Evolutionary conservation across 345 rosid genomes (phyloP).

Genomic region (Clarkia xantiana): DNA sequence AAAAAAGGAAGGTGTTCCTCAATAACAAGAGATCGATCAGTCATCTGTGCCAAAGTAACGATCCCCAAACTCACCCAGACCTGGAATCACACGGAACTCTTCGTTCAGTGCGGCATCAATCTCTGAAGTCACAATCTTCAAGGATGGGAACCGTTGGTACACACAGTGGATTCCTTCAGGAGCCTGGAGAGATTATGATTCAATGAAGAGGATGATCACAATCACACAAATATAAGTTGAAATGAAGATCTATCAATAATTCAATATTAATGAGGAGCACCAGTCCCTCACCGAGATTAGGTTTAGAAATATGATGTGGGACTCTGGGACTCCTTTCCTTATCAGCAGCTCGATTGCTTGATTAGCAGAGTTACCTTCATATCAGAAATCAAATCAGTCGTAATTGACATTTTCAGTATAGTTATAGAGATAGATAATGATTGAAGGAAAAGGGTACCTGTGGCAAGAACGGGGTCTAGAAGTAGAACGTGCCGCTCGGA

Average conservation of each 20-base stretch:
- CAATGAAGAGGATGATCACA: background rate
- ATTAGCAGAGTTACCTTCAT: constrained; percentile 84
- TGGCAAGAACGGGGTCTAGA: constrained; percentile 89
- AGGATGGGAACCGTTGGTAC: constrained; percentile 58
- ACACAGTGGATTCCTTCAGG: constrained; percentile 97
- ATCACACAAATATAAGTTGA: background rate
- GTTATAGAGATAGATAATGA: background rate
- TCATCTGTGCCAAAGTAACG: constrained; percentile 97
- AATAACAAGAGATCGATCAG: constrained; percentile 9
- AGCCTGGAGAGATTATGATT: constrained; percentile 33
- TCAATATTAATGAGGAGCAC: background rate
- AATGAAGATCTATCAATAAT: background rate
- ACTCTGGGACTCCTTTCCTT: constrained; percentile 90
- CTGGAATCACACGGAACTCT: constrained; percentile 90
- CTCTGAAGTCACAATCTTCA: constrained; percentile 95
- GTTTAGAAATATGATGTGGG: constrained; percentile 87
- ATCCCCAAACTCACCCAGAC: constrained; percentile 97
- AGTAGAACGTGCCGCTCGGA: constrained; percentile 93
- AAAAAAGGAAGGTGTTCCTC: too few relatives aligned
- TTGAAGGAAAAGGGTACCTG: constrained; percentile 33
- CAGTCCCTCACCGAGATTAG: constrained; percentile 63
- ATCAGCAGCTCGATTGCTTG: constrained; percentile 83
- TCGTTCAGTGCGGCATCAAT: constrained; percentile 72
- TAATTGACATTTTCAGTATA: background rate
- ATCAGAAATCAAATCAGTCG: background rate